Percentiles rank a stretch among this genome's conserved stretches.
Evolutionary conservation across 2,329 filamentous ascomycete species (phyloP).

Genomic region (Ophiostoma sp.): DNA sequence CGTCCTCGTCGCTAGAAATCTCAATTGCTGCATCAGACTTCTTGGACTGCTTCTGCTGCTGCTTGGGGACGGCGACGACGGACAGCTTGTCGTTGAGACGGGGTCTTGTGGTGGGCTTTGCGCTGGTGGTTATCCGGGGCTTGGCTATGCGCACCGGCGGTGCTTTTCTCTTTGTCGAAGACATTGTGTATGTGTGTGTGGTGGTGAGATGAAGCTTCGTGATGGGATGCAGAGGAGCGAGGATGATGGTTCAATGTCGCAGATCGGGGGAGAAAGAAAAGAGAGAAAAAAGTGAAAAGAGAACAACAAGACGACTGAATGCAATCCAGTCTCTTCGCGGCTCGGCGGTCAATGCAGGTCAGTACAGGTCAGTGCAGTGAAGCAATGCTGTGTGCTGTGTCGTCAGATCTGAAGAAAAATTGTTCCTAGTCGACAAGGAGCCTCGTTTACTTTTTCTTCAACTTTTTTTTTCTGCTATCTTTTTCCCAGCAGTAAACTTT

Average conservation of each 20-base stretch:
- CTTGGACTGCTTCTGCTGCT: constrained; percentile 30
- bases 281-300: background rate
- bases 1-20: constrained; percentile 28
- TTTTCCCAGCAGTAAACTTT: constrained; percentile 15
- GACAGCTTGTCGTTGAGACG: constrained; percentile 55
- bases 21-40: constrained; percentile 16
- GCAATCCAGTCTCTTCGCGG: background rate
- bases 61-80: constrained; percentile 37
- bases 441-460: constrained; percentile 13
- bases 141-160: constrained; percentile 49
- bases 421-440: background rate
- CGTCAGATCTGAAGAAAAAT: background rate
- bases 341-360: too few relatives aligned
- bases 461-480: constrained; percentile 17
- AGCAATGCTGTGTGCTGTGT: background rate
- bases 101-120: constrained; percentile 45
- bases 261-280: background rate
- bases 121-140: constrained; percentile 49
- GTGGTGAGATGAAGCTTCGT: background rate
- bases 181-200: constrained; percentile 29
- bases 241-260: background rate
- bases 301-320: background rate
- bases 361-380: background rate
- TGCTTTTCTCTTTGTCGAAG: constrained; percentile 59
- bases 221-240: background rate